phyloP scores from a whole-genome alignment of 345 rosid genomes.

The Schrenkiella parvula region DNA sequence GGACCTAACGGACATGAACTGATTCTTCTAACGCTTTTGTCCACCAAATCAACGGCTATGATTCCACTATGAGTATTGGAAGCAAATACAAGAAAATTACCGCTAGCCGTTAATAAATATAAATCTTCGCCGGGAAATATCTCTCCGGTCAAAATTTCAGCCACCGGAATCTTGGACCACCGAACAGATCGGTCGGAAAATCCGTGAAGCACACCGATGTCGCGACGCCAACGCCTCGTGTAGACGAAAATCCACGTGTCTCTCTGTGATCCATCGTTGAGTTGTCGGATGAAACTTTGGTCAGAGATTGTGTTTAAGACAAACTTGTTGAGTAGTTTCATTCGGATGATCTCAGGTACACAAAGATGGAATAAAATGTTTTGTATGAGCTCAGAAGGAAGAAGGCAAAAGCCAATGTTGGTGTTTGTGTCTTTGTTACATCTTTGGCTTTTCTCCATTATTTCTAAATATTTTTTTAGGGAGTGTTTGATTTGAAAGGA shows the following conservation, averaged over 20 bases:
- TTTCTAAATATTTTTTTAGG: background rate
- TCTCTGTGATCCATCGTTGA: slow-evolving; percentile 45
- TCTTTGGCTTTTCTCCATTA: slow-evolving; percentile 31
- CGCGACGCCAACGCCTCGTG: slow-evolving; percentile 71
- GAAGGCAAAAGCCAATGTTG: slow-evolving; percentile 62
- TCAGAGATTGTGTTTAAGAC: slow-evolving; percentile 46
- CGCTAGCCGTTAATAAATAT: slow-evolving; percentile 54
- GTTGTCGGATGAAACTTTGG: slow-evolving; percentile 45
- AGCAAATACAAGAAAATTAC: slow-evolving; percentile 58
- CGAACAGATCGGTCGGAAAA: slow-evolving; percentile 45
- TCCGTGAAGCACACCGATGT: slow-evolving; percentile 45
- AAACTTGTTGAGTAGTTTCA: slow-evolving; percentile 51
- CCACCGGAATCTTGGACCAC: slow-evolving; percentile 60
- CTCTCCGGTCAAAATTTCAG: slow-evolving; percentile 37
- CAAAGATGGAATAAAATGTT: slow-evolving; percentile 55
- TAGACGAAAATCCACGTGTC: slow-evolving; percentile 66
- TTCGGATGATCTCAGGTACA: slow-evolving; percentile 55
- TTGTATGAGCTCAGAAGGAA: slow-evolving; percentile 73
- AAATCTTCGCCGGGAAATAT: slow-evolving; percentile 45
- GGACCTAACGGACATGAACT: slow-evolving; percentile 73
- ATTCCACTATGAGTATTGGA: slow-evolving; percentile 51
- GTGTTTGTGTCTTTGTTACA: slow-evolving; percentile 28
- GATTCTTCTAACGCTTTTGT: slow-evolving; percentile 42
- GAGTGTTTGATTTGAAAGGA: slow-evolving; percentile 10
- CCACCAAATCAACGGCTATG: slow-evolving; percentile 50